phyloP scores from a whole-genome alignment of 2,329 filamentous ascomycete genomes.

The Apiospora koreana region DNA sequence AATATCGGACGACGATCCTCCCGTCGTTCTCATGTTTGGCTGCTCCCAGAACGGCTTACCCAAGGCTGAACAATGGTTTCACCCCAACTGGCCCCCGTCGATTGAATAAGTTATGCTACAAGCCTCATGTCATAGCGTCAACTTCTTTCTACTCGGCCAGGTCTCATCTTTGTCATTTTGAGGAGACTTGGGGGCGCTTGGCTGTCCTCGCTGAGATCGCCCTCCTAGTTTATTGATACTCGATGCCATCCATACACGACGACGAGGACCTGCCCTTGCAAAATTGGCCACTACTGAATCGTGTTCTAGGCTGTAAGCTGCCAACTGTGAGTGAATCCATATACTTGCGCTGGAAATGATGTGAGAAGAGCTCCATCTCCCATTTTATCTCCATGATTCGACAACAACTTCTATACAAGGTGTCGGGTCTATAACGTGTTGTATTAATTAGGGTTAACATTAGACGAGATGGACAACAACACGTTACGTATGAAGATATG shows the following conservation, averaged over 20 bases:
- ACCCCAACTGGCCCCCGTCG: background rate
- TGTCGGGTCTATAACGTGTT: too few relatives aligned
- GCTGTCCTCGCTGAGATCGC: background rate
- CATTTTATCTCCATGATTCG: background rate
- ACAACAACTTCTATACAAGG: too few relatives aligned
- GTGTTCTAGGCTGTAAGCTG: background rate
- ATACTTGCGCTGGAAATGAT: background rate
- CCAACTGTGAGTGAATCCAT: background rate
- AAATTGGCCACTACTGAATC: background rate
- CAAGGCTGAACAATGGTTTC: background rate
- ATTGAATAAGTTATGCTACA: background rate
- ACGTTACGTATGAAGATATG: background rate
- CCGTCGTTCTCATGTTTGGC: background rate
- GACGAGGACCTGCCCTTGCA: background rate
- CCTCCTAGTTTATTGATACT: background rate
- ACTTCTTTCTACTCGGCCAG: background rate
- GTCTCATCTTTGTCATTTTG: background rate
- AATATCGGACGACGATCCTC: conserved; percentile 3
- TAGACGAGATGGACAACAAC: background rate
- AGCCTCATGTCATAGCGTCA: background rate
- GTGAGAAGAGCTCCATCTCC: too few relatives aligned
- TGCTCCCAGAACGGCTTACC: background rate
- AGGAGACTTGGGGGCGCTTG: background rate
- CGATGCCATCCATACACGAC: background rate
- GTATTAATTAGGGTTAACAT: background rate